Percentiles rank a stretch among this genome's conserved stretches.
Conservation (phyloP, 2,329 filamentous ascomycete species). For the Pseudomassariella vexata region DNA sequence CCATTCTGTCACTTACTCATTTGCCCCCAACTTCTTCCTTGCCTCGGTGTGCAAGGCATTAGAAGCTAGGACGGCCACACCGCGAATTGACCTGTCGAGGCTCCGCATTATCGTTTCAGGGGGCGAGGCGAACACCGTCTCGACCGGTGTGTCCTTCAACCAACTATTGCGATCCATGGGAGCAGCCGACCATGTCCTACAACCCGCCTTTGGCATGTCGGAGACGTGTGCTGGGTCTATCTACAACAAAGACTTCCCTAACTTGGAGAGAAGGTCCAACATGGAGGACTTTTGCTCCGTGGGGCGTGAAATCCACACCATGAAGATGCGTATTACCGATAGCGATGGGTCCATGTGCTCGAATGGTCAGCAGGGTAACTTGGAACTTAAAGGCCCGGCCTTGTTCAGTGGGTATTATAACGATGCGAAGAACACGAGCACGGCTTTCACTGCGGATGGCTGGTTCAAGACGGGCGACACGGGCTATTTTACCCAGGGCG, state of each 20-base stretch:
- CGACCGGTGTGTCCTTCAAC: slow-evolving; percentile 1
- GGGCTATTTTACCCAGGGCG: not conserved
- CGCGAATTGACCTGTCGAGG: not conserved
- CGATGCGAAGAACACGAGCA: not conserved
- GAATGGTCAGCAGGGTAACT: not conserved
- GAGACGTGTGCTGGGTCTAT: slow-evolving; percentile 4
- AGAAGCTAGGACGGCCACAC: too few relatives aligned
- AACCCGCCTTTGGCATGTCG: slow-evolving; percentile 3
- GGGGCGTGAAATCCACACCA: not conserved
- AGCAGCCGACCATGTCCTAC: not conserved
- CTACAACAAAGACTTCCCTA: not conserved
- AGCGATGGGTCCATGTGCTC: not conserved
- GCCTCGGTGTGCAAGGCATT: slow-evolving; percentile 1
- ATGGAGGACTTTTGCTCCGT: slow-evolving; percentile 1
- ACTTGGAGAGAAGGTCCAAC: not conserved
- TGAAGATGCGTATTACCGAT: not conserved
- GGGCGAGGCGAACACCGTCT: slow-evolving; percentile 2
- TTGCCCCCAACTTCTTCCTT: slow-evolving; percentile 18
- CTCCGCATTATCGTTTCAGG: not conserved
- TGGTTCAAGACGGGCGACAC: slow-evolving; percentile 4
- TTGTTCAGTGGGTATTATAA: slow-evolving; percentile 1
- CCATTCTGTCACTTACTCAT: slow-evolving; percentile 29
- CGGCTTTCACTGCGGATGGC: not conserved
- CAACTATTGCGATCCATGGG: not conserved
- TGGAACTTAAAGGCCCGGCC: slow-evolving; percentile 1